Conservation (phyloP, 768 basidiomycete genomes). For the Fomitopsis serialis region DNA sequence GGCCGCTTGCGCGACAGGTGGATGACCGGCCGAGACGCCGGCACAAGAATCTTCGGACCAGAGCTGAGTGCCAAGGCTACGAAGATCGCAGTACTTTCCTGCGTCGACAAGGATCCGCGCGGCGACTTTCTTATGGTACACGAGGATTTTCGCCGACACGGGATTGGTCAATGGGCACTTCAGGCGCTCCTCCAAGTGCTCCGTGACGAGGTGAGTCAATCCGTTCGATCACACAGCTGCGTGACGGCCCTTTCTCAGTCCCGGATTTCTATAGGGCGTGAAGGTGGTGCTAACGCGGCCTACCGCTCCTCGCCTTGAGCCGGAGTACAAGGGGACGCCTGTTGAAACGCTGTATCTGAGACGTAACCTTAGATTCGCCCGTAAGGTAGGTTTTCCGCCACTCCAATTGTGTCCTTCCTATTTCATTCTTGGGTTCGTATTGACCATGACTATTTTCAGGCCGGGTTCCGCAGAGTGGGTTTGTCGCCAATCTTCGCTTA, state of each 20-base stretch:
- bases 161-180: neutral
- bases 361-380: constrained; percentile 1
- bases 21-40: neutral
- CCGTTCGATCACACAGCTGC: no score
- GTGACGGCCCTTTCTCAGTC: constrained; percentile 2
- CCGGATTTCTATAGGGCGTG: constrained; percentile 6
- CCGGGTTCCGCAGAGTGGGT: neutral
- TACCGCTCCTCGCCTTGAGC: neutral
- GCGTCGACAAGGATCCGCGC: neutral
- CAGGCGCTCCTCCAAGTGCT: neutral
- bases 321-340: neutral
- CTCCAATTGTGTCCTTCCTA: no score
- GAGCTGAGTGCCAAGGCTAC: neutral
- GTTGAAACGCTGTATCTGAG: neutral
- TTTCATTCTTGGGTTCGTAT: no score
- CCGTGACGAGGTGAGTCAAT: neutral
- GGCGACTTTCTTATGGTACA: neutral
- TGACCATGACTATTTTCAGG: neutral
- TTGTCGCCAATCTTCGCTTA: constrained; percentile 2
- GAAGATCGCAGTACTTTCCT: constrained; percentile 1
- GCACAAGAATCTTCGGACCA: constrained; percentile 1
- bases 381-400: neutral
- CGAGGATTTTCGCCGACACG: neutral
- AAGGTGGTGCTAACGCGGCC: neutral
- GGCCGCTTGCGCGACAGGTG: neutral